A percentile compares a stretch with the other conserved stretches of the same genome.
These are phyloP conservation scores for Exophiala sideris DNA, from an alignment of 2,329 filamentous ascomycete species.

Conservation along the genomic window DNA sequence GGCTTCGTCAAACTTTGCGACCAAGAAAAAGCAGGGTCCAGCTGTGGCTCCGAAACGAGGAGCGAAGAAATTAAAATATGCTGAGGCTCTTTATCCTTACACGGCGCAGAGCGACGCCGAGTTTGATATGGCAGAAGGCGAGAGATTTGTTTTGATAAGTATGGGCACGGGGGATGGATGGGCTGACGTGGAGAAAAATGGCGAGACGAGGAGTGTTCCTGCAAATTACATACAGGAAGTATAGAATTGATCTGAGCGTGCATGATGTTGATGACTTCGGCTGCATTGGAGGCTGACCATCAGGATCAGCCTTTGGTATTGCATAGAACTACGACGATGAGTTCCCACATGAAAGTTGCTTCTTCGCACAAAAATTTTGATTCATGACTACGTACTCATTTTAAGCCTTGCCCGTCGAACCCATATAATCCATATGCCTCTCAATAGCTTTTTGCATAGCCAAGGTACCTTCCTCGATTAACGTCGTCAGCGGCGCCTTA, in stretches of 20 bases:
- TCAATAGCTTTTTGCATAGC: conserved; percentile 57
- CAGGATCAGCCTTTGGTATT: not conserved
- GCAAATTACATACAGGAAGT: conserved; percentile 86
- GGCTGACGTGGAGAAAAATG: conserved; percentile 93
- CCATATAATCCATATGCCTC: conserved; percentile 53
- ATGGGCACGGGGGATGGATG: conserved; percentile 90
- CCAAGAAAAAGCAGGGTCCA: conserved; percentile 77
- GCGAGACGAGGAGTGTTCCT: conserved; percentile 74
- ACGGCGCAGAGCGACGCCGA: conserved; percentile 79
- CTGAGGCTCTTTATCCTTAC: conserved; percentile 91
- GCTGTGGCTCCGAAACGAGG: conserved; percentile 86
- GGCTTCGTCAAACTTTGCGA: conserved; percentile 46
- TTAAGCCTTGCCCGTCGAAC: conserved; percentile 37
- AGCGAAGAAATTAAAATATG: conserved; percentile 90
- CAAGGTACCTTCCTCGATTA: conserved; percentile 55
- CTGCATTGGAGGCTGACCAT: too few species aligned
- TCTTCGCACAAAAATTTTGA: not conserved
- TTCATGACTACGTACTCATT: not conserved
- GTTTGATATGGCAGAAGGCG: conserved; percentile 86
- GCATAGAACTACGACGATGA: not conserved
- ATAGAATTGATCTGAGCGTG: conserved; percentile 3
- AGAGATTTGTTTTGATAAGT: conserved; percentile 84
- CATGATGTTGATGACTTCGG: not conserved
- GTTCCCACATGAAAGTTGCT: not conserved
- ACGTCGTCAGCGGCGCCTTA: conserved; percentile 50